Evolutionary conservation across 306 rosid species (phyloP).

Genomic region (Quercus parvula): DNA sequence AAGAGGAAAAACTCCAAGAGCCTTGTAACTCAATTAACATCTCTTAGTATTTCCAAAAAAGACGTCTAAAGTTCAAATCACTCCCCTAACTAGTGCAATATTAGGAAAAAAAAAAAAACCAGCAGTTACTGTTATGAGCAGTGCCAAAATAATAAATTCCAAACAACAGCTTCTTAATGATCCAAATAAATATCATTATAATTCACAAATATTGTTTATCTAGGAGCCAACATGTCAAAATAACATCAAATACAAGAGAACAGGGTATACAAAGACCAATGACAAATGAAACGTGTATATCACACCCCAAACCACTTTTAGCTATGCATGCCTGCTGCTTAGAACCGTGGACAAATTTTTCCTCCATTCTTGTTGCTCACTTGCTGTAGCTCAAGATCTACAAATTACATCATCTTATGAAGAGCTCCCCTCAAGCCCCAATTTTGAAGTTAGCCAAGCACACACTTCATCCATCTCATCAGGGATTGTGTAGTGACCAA

Average conservation of each 20-base stretch:
- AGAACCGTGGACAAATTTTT: background rate
- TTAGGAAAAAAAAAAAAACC: background rate
- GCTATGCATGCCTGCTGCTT: slow-evolving; percentile 1
- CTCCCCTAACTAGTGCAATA: too few relatives aligned
- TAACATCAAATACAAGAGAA: background rate
- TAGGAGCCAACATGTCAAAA: slow-evolving; percentile 12
- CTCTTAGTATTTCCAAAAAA: too few relatives aligned
- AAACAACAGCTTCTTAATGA: background rate
- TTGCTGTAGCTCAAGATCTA: background rate
- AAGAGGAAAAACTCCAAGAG: too few relatives aligned
- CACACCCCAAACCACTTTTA: background rate
- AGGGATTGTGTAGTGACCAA: slow-evolving; percentile 89
- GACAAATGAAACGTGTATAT: background rate
- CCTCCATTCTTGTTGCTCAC: background rate
- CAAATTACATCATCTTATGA: slow-evolving; percentile 17
- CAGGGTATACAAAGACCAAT: background rate
- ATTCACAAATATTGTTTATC: background rate
- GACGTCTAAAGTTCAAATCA: too few relatives aligned
- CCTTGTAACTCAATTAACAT: too few relatives aligned
- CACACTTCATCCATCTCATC: slow-evolving; percentile 94
- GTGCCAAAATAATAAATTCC: background rate
- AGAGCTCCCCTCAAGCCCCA: slow-evolving; percentile 69
- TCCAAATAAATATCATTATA: slow-evolving; percentile 1
- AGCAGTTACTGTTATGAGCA: background rate
- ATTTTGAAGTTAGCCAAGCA: slow-evolving; percentile 66